phyloP scores from a whole-genome alignment of 2,329 filamentous ascomycete genomes.

The Beauveria pseudobassiana region DNA sequence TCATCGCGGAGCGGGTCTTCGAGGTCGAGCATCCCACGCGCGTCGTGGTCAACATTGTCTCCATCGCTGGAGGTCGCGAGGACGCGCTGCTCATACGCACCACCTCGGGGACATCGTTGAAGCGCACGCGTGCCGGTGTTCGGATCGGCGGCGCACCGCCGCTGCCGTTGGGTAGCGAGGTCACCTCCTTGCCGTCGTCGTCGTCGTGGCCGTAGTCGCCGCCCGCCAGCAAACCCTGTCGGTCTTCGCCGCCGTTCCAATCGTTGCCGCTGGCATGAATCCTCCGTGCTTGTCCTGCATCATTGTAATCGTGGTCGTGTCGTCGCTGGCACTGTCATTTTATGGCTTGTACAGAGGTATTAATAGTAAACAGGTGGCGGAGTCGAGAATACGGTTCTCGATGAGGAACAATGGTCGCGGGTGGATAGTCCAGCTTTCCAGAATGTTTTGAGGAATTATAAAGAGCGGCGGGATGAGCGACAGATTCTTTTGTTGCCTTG shows the following conservation, averaged over 20 bases:
- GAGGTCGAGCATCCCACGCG: conserved; percentile 28
- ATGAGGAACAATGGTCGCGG: background rate
- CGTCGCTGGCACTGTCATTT: conserved; percentile 8
- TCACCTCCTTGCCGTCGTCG: background rate
- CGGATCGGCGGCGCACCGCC: conserved; percentile 15
- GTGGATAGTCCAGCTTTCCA: background rate
- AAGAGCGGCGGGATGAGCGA: background rate
- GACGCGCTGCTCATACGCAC: conserved; percentile 23
- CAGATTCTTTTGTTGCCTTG: background rate
- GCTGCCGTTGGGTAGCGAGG: background rate
- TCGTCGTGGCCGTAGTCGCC: conserved; percentile 12
- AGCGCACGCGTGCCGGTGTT: conserved; percentile 65
- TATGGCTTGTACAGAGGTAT: conserved; percentile 2
- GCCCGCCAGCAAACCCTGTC: conserved; percentile 17
- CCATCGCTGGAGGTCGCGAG: background rate
- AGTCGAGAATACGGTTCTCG: background rate
- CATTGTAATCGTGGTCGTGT: conserved; percentile 13
- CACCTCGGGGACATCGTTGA: conserved; percentile 50
- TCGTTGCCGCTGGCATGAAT: background rate
- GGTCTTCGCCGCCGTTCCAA: conserved; percentile 17
- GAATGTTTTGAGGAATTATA: background rate
- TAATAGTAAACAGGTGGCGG: background rate
- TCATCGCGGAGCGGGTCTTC: conserved; percentile 18
- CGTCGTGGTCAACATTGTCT: background rate
- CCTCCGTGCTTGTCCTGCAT: conserved; percentile 8